phyloP scores from a whole-genome alignment of 2,329 filamentous ascomycete species.

The Colletotrichum agaves region DNA sequence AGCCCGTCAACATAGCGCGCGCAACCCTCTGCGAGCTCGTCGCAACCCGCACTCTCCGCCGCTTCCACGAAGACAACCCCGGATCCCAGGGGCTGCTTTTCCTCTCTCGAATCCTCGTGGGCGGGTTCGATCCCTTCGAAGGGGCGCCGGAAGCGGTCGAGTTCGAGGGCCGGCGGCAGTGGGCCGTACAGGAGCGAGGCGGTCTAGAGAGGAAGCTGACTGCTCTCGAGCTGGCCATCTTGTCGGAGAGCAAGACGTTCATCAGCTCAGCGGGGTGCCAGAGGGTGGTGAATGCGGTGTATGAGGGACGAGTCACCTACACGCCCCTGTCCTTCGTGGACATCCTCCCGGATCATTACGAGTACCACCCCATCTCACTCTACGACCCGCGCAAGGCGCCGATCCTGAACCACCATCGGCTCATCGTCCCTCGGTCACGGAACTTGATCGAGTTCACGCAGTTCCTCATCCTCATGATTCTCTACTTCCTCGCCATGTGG shows the following conservation, averaged over 20 bases:
- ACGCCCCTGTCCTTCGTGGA: constrained; percentile 77
- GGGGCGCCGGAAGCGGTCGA: constrained; percentile 71
- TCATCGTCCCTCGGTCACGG: constrained; percentile 75
- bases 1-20: constrained; percentile 75
- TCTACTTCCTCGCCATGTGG: constrained; percentile 74
- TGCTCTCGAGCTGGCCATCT: constrained; percentile 76
- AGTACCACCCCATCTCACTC: constrained; percentile 74
- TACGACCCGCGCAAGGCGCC: constrained; percentile 75
- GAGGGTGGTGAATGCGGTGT: constrained; percentile 77
- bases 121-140: constrained; percentile 78
- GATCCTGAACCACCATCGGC: constrained; percentile 76
- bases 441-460: constrained; percentile 74
- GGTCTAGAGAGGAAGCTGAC: constrained; percentile 67
- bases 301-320: constrained; percentile 75
- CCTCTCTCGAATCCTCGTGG: constrained; percentile 75
- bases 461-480: constrained; percentile 69
- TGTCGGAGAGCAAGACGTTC: constrained; percentile 76
- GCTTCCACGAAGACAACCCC: constrained; percentile 74
- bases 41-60: constrained; percentile 72
- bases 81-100: constrained; percentile 71
- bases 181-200: constrained; percentile 51
- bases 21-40: constrained; percentile 76
- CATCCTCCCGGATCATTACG: constrained; percentile 79
- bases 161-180: constrained; percentile 44
- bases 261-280: constrained; percentile 74